phyloP scores from a whole-genome alignment of 352 stramenopile genomes.

The Globisporangium alternatum region DNA sequence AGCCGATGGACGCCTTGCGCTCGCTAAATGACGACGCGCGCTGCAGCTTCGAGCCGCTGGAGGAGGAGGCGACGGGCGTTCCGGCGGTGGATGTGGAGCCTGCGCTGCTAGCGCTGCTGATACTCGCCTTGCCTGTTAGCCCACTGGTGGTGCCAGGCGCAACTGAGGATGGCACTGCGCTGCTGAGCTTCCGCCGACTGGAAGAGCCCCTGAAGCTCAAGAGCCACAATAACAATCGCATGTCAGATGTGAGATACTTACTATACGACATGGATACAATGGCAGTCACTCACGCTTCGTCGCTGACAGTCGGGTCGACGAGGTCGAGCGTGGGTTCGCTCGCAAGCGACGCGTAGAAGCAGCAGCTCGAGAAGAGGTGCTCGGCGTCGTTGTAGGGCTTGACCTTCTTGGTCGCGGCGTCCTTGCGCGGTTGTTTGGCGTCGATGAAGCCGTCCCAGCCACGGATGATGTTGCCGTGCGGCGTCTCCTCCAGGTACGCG shows the following conservation, averaged over 20 bases:
- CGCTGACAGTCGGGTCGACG: slow-evolving; percentile 31
- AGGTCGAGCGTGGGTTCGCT: slow-evolving; percentile 50
- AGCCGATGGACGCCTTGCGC: slow-evolving; percentile 16
- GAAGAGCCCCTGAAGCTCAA: not conserved
- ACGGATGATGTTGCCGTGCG: slow-evolving; percentile 85
- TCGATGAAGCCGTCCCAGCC: slow-evolving; percentile 88
- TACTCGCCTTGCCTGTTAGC: not conserved
- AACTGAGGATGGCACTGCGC: slow-evolving; percentile 9
- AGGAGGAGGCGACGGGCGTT: not conserved
- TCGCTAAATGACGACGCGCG: slow-evolving; percentile 22
- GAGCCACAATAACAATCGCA: not conserved
- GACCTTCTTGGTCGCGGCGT: slow-evolving; percentile 73
- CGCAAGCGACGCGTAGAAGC: slow-evolving; percentile 55
- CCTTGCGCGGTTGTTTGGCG: slow-evolving; percentile 73
- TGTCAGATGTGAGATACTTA: not conserved
- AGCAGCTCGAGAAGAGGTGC: slow-evolving; percentile 78
- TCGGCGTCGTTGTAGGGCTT: slow-evolving; percentile 77
- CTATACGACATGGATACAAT: not conserved
- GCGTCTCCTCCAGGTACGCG: slow-evolving; percentile 78
- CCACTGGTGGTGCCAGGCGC: slow-evolving; percentile 8
- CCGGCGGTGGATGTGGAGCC: slow-evolving; percentile 1
- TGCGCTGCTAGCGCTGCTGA: slow-evolving; percentile 17
- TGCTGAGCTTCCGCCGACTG: slow-evolving; percentile 39
- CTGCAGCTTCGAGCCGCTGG: slow-evolving; percentile 25
- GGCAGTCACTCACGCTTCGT: slow-evolving; percentile 10